Conservation (phyloP, 768 basidiomycete genomes). For the Pleurotus eryngii region DNA sequence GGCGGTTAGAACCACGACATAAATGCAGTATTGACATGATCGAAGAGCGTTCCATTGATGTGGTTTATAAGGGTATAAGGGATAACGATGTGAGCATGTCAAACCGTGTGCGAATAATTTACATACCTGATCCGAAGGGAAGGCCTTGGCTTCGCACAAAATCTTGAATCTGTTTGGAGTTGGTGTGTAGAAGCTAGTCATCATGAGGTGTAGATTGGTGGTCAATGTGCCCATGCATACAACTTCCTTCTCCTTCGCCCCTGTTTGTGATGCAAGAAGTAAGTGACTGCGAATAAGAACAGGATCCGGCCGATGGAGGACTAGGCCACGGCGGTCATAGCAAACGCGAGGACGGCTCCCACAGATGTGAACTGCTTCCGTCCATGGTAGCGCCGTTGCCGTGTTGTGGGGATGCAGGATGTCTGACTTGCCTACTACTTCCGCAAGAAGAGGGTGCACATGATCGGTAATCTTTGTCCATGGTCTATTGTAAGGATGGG, state of each 20-base stretch:
- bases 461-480: constrained; percentile 80
- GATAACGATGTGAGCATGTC: constrained; percentile 1
- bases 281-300: constrained; percentile 12
- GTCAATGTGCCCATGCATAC: constrained; percentile 96
- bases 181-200: constrained; percentile 92
- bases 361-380: background rate
- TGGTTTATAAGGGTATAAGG: no score
- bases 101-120: constrained; percentile 5
- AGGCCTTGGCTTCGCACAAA: constrained; percentile 89
- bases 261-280: constrained; percentile 36
- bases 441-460: constrained; percentile 71
- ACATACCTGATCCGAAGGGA: constrained; percentile 92
- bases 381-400: background rate
- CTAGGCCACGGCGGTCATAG: background rate
- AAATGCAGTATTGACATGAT: no score
- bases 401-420: no score
- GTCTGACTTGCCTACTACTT: constrained; percentile 67
- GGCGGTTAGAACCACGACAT: background rate
- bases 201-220: constrained; percentile 92
- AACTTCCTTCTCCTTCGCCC: constrained; percentile 85
- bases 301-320: constrained; percentile 8
- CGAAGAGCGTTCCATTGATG: no score
- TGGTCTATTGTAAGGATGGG: constrained; percentile 77
- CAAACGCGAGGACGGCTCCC: no score
- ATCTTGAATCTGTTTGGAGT: constrained; percentile 85